These are phyloP conservation scores for Senna siamea DNA, from an alignment of 306 rosid genomes.

Conservation along the genomic window DNA sequence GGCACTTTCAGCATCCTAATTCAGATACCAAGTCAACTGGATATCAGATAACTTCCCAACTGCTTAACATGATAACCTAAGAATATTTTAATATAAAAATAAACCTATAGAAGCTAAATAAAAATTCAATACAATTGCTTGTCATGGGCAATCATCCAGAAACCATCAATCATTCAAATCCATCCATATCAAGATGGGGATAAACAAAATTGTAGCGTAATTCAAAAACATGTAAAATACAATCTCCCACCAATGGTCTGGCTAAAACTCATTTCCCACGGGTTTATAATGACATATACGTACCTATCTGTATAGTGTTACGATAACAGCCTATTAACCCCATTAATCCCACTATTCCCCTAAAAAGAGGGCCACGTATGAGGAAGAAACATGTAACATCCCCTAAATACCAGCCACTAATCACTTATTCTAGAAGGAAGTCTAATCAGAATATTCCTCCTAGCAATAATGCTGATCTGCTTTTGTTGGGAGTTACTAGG, in stretches of 20 bases:
- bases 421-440: too few species aligned
- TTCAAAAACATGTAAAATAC: conserved; percentile 1
- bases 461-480: too few species aligned
- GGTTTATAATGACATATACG: background rate
- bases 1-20: background rate
- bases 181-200: background rate
- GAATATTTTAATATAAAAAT: background rate
- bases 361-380: too few species aligned
- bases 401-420: too few species aligned
- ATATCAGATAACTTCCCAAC: conserved; percentile 3
- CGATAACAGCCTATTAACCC: too few species aligned
- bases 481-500: too few species aligned
- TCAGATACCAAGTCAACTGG: conserved; percentile 22
- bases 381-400: too few species aligned
- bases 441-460: too few species aligned
- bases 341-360: too few species aligned
- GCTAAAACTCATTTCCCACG: background rate
- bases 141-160: conserved; percentile 3
- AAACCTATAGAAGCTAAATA: background rate
- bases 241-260: background rate
- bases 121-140: conserved; percentile 10
- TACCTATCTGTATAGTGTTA: too few species aligned
- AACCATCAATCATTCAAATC: background rate
- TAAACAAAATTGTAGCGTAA: background rate
- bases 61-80: conserved; percentile 12